Evolutionary conservation across 2,329 filamentous ascomycete genomes (phyloP).

Genomic region (Apiospora sp.): DNA sequence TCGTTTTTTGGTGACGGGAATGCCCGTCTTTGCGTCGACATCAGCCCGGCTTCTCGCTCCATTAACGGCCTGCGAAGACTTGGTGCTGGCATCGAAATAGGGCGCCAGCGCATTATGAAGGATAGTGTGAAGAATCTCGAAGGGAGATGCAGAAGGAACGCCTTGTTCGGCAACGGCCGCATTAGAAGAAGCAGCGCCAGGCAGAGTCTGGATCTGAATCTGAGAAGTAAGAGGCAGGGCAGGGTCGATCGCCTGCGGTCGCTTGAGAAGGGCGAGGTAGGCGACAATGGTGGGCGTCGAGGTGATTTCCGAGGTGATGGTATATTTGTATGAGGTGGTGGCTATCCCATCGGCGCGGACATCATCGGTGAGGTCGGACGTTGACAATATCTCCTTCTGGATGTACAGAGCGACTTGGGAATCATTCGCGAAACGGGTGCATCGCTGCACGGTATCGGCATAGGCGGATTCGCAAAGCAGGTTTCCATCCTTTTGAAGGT

Average conservation of each 20-base stretch:
- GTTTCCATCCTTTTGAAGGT: slow-evolving; percentile 83
- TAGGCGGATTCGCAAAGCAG: slow-evolving; percentile 78
- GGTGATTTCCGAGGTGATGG: slow-evolving; percentile 81
- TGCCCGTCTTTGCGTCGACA: slow-evolving; percentile 89
- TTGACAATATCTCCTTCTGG: slow-evolving; percentile 77
- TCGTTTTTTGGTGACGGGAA: slow-evolving; percentile 96
- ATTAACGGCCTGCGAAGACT: slow-evolving; percentile 73
- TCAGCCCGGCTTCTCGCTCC: slow-evolving; percentile 78
- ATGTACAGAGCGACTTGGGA: slow-evolving; percentile 89
- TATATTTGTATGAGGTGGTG: slow-evolving; percentile 73
- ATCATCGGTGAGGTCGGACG: slow-evolving; percentile 55
- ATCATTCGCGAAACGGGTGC: slow-evolving; percentile 88
- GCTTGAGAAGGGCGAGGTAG: slow-evolving; percentile 90
- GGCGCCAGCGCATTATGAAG: slow-evolving; percentile 91
- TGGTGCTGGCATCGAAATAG: slow-evolving; percentile 97
- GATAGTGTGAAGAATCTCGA: slow-evolving; percentile 90
- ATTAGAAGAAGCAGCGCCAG: slow-evolving; percentile 77
- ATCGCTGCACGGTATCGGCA: slow-evolving; percentile 84
- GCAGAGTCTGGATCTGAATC: slow-evolving; percentile 91
- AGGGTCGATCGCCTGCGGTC: slow-evolving; percentile 86
- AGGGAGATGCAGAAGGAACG: slow-evolving; percentile 75
- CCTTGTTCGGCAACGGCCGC: slow-evolving; percentile 74
- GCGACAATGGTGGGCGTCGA: slow-evolving; percentile 81
- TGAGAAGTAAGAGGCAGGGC: slow-evolving; percentile 83
- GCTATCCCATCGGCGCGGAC: slow-evolving; percentile 46